Conservation (phyloP, 495 filamentous ascomycete species). For the Aspergillus nidulans region DNA sequence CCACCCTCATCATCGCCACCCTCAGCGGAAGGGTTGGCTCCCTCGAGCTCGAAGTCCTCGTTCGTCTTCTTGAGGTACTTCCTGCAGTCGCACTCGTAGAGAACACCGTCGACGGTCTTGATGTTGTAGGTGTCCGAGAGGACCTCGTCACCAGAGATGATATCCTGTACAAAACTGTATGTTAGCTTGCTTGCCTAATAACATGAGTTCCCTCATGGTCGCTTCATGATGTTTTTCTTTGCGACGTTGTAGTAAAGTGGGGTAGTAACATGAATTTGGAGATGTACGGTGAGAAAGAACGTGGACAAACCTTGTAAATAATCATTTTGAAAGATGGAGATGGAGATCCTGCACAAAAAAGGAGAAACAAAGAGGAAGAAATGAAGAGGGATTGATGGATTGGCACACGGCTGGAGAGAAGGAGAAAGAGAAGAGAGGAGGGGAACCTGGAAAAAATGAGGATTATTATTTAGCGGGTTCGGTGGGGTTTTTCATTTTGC, state of each 20-base stretch:
- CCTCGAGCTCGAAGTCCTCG: slow-evolving; percentile 82
- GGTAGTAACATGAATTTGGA: not conserved
- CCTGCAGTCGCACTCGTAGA: slow-evolving; percentile 84
- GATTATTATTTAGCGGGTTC: slow-evolving; percentile 29
- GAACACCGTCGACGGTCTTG: slow-evolving; percentile 66
- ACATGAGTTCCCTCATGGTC: not conserved
- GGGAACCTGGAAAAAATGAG: slow-evolving; percentile 36
- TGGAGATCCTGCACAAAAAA: slow-evolving; percentile 20
- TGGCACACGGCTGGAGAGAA: slow-evolving; percentile 15
- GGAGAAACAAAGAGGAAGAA: slow-evolving; percentile 30
- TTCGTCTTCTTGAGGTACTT: slow-evolving; percentile 71
- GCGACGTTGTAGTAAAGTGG: slow-evolving; percentile 2
- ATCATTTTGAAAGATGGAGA: slow-evolving; percentile 64
- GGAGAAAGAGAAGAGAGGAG: slow-evolving; percentile 35
- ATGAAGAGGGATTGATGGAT: slow-evolving; percentile 9
- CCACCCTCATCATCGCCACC: slow-evolving; percentile 76
- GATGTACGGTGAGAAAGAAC: not conserved
- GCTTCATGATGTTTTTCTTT: slow-evolving; percentile 6
- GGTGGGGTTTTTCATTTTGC: slow-evolving; percentile 27
- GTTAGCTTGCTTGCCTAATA: slow-evolving; percentile 12
- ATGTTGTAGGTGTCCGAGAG: slow-evolving; percentile 89
- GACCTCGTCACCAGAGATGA: slow-evolving; percentile 87
- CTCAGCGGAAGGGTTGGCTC: slow-evolving; percentile 96
- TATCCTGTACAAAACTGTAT: slow-evolving; percentile 55
- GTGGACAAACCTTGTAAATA: slow-evolving; percentile 71